Evolutionary conservation across 2,329 filamentous ascomycete species (phyloP), one percentile per base, ranked within the genome.

Genomic region (Intubia oerlemansii): DNA sequence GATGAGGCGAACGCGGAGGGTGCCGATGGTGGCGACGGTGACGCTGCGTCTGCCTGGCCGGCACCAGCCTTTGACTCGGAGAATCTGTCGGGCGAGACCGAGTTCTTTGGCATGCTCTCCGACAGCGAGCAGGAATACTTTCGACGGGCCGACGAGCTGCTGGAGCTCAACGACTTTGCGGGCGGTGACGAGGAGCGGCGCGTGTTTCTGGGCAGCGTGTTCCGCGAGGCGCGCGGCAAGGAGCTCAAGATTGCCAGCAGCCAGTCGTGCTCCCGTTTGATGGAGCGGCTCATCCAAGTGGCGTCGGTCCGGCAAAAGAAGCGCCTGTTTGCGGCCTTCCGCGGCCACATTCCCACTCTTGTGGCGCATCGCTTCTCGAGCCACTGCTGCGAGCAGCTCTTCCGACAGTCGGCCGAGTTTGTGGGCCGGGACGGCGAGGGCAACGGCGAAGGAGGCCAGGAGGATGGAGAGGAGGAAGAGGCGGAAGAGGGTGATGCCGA

Each of bases 81-180:
- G 28, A 17, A 6, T 8, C 15, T 9, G 20, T 17, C 10, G n/a
- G 32, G 22, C 12, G 25, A 29, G 42, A 66, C 59, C 40, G 71
- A 79, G 32, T 98, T 92, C 56, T 95, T 90, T 42, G 88, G 88
- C 38, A 73, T 93, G 59, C 71, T 98, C 16, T 77, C 81, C 42
- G 75, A 90, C 31, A 69, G 90, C 39, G 88, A 98, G 56, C 81
- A 92, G 46, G 84, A 93, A 49, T 93, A 93, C 50, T 98, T 95
- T 51, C 75, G 79, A 39, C 70, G 71, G 27, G 82, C 84, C 30
- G 84, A 90, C 54, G 77, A 90, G 47, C 62, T 90, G 53, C 70
- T 98, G 34, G 84, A 92, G 48, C 52, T 80, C 39, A 88, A 95
- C 52, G 70, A 85, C 46, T 95, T 95, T 47, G 67, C 66, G 23